Evolutionary conservation across 805 yeast species (phyloP), one percentile per base, ranked within the genome.

Genomic region (Candida peoriensis): DNA sequence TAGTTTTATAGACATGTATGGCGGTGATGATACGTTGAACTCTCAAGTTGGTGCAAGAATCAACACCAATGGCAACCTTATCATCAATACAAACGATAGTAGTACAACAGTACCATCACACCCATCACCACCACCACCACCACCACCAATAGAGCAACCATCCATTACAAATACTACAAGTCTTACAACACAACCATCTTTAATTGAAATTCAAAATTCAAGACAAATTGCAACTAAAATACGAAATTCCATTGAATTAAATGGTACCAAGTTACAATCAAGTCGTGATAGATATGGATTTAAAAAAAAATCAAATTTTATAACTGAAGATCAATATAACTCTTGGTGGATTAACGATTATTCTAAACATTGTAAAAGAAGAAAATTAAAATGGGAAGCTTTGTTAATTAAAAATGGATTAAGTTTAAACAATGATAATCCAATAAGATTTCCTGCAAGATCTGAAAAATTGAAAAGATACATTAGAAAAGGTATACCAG

Each of bases 401-500:
- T 59, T 86, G 20, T 66, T 90, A 70, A 70, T 66, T 35, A 80
- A 75, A 45, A 74, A 73, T 50, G 96, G 96, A 0, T 60, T 89
- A 4, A 54, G 66, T 6, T 45, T 59, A 9, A 55, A 62, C 5
- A 60, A 66, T 30, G 76, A 69, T 22, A 60, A 57, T 6, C 93
- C 94, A 1, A 61, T 66, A 0, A 58, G 86, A 43, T 86, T 81
- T 46, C 95, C 96, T 0, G 76, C 90, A 1, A 73, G 72, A 41
- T 81, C 88, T 4, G 89, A 81, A 39, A 86, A 82, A 46, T 66
- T 87, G 43, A 81, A 83, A 51, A 72, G 94, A 39, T 80, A 85
- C 50, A 76, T 93, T 10, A 72, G 97, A 37, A 84, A 84, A 55
- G 98, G 98, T 10, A 80, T 90, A 9, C 97, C 98, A 0, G 89